Percentiles rank a stretch among this genome's conserved stretches.
phyloP scores from a whole-genome alignment of 2,329 filamentous ascomycete species.

The Stemphylium lycopersici region DNA sequence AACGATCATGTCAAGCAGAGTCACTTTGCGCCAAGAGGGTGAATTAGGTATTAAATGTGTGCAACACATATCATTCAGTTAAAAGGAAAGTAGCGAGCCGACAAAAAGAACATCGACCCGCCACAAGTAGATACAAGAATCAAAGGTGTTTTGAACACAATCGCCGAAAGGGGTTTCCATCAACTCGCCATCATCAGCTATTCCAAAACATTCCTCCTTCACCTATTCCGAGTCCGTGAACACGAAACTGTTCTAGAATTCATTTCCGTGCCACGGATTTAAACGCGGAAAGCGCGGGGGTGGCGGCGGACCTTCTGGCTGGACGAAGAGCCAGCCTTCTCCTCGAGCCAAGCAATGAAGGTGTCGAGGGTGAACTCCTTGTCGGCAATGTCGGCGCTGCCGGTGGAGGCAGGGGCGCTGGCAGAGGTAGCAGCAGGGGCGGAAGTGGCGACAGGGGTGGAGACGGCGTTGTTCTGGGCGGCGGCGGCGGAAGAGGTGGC shows the following conservation, averaged over 20 bases:
- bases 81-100: not conserved
- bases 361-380: conserved; percentile 31
- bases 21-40: too few species aligned
- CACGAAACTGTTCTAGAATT: too few species aligned
- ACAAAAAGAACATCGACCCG: conserved; percentile 1
- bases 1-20: too few species aligned
- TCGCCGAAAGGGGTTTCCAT: not conserved
- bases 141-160: conserved; percentile 6
- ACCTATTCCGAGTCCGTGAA: too few species aligned
- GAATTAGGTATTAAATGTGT: not conserved
- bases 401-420: conserved; percentile 1
- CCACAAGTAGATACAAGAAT: conserved; percentile 25
- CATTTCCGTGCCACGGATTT: not conserved
- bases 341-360: conserved; percentile 32
- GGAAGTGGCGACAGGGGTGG: conserved; percentile 7
- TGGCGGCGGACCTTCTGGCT: conserved; percentile 26
- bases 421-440: not conserved
- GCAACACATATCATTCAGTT: conserved; percentile 16
- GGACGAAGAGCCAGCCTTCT: conserved; percentile 22
- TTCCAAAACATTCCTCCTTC: not conserved
- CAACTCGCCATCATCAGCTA: not conserved
- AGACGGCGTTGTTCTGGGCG: conserved; percentile 6
- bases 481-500: conserved; percentile 13
- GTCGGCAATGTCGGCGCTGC: conserved; percentile 1
- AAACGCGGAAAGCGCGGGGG: conserved; percentile 26